Evolutionary conservation across 2,329 filamentous ascomycete species (phyloP).

Genomic region (Aspergillus sp.): DNA sequence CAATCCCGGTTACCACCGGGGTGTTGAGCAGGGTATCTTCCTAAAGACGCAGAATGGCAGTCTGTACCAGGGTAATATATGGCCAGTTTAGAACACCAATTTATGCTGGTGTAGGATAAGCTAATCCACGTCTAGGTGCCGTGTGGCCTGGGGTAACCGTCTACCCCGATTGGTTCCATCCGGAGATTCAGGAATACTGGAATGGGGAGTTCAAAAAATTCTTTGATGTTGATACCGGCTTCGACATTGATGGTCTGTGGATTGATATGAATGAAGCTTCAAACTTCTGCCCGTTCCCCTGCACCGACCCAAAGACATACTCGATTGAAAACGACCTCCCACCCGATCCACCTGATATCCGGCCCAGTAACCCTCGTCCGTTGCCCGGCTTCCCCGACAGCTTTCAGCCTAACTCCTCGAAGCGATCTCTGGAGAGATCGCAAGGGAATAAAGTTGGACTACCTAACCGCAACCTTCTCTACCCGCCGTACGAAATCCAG

Average conservation of each 20-base stretch:
- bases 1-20: conserved; percentile 61
- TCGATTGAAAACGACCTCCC: conserved; percentile 45
- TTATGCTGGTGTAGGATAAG: neutral
- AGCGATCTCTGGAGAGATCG: conserved; percentile 9
- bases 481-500: conserved; percentile 64
- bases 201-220: conserved; percentile 64
- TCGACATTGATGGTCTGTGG: conserved; percentile 77
- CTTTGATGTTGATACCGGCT: conserved; percentile 62
- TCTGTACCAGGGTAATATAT: conserved; percentile 46
- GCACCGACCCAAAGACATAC: conserved; percentile 55
- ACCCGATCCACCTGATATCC: conserved; percentile 62
- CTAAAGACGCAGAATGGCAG: conserved; percentile 55
- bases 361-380: conserved; percentile 58
- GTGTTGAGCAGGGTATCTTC: conserved; percentile 58
- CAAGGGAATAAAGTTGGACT: conserved; percentile 51
- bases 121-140: conserved; percentile 50
- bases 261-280: conserved; percentile 67
- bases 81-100: neutral
- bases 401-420: conserved; percentile 58
- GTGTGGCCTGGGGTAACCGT: conserved; percentile 75
- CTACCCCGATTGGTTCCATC: conserved; percentile 76
- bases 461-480: conserved; percentile 62
- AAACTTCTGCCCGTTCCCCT: conserved; percentile 58
- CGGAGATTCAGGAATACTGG: conserved; percentile 67
- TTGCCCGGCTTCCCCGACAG: conserved; percentile 68